A percentile compares a stretch with the other conserved stretches of the same genome.
phyloP scores from a whole-genome alignment of 805 yeast species.

The Kluyveromyces nonfermentans region DNA sequence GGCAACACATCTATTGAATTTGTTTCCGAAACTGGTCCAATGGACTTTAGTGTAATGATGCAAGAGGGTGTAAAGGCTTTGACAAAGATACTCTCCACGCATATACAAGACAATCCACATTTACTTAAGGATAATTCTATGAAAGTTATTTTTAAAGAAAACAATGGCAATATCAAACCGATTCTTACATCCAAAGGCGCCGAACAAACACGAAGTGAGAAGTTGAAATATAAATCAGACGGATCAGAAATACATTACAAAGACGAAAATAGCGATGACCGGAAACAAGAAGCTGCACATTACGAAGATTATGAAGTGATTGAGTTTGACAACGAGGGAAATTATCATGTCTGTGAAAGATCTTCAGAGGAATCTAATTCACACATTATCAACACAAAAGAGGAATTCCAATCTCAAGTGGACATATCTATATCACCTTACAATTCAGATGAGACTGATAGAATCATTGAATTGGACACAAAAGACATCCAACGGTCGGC shows the following conservation, averaged over 20 bases:
- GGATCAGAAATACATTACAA: background rate
- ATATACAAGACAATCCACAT: slow-evolving; percentile 19
- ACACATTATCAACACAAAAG: background rate
- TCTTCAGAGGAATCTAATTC: background rate
- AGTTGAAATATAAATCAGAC: background rate
- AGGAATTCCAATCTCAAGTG: background rate
- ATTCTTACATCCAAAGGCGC: background rate
- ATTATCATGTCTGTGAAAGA: slow-evolving; percentile 7
- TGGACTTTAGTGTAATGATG: slow-evolving; percentile 27
- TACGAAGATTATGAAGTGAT: slow-evolving; percentile 7
- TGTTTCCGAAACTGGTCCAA: slow-evolving; percentile 21
- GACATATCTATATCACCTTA: background rate
- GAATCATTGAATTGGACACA: background rate
- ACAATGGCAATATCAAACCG: slow-evolving; percentile 3
- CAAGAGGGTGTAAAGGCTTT: slow-evolving; percentile 29
- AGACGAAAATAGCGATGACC: background rate
- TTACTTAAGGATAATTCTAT: slow-evolving; percentile 14
- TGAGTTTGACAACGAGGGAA: slow-evolving; percentile 11
- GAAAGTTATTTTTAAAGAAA: slow-evolving; percentile 18
- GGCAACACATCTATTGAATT: slow-evolving; percentile 16
- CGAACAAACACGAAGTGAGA: background rate
- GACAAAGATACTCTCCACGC: slow-evolving; percentile 22
- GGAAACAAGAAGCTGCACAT: background rate
- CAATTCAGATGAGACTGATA: background rate
- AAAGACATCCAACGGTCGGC: background rate